Evolutionary conservation across 352 stramenopile species (phyloP), one percentile per base, ranked within the genome.

Genomic region (Chrysophaeum taylorii): DNA sequence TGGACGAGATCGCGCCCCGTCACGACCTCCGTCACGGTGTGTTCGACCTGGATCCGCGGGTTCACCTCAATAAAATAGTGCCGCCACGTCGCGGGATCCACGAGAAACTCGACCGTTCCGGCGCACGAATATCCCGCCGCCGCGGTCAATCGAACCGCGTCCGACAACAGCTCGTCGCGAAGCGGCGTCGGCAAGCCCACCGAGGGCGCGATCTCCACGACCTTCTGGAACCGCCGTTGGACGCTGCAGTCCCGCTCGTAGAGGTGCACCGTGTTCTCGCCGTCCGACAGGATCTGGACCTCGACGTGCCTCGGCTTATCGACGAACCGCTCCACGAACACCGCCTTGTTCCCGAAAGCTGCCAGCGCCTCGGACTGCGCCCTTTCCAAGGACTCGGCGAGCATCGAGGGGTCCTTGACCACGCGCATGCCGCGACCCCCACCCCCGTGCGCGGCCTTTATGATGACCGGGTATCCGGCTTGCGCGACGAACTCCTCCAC

Each of bases 61-160:
- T 98, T 98, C 54, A 98, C 90, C 82, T 98, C 94, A 73, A 98
- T 97, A 75, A 99, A 98, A 84, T 84, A 87, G 66, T 84, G 77
- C 39, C 83, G 66, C 79, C 76, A 93, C 66, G 63, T 75, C 74
- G 87, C 23, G 75, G 97, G 86, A 79, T 98, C 93, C 64, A 98
- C 90, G 0, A 99, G 82, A 78, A 98, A 99, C 84, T 99, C 95
- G 16, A 98, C 92, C 23, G 94, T 99, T 64, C 93, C 94, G 21
- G 94, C 93, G 80, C 96, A 96, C 21, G 89, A 75, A 80, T 98
- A 98, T 52, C 96, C 95, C 53, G 89, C 90, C 31, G 81, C 78
- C 36, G 82, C 85, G 12, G 92, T 89, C 45, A 98, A 85, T 18
- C 84, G 81, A 62, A 95, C 82, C 0, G 94, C 91, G 78, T 97